Conservation (phyloP, 495 filamentous ascomycete genomes). For the Hypoxylon rickii region DNA sequence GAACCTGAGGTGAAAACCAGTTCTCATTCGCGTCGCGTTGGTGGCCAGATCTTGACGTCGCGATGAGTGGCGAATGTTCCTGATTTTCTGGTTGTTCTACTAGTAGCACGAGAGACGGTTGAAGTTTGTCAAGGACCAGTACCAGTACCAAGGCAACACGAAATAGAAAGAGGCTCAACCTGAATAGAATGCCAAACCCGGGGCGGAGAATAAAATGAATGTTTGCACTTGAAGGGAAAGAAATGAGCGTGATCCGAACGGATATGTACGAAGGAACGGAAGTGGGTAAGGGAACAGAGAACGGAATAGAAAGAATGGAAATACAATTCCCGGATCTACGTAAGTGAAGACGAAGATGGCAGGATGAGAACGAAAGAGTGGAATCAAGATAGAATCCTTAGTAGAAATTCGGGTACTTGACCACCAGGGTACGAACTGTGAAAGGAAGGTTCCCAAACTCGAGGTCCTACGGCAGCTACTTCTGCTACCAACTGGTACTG, state of each 20-base stretch:
- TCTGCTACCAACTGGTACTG: neutral
- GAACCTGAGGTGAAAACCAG: neutral
- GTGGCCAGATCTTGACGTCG: neutral
- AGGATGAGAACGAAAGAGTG: too few relatives aligned
- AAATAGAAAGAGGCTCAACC: too few relatives aligned
- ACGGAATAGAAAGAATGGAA: neutral
- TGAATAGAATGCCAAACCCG: too few relatives aligned
- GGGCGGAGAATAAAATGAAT: too few relatives aligned
- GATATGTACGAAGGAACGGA: too few relatives aligned
- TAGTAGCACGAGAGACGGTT: neutral
- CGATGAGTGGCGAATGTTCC: neutral
- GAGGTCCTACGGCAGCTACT: too few relatives aligned
- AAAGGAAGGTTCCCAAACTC: neutral
- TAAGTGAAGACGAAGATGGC: neutral
- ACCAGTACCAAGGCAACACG: neutral
- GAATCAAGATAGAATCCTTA: too few relatives aligned
- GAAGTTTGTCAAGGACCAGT: neutral
- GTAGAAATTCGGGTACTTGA: too few relatives aligned
- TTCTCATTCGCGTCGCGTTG: neutral
- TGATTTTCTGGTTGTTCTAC: neutral
- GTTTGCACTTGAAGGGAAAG: too few relatives aligned
- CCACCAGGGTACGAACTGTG: too few relatives aligned
- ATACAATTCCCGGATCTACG: neutral
- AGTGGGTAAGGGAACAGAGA: neutral
- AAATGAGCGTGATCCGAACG: too few relatives aligned